Conservation (phyloP, 495 filamentous ascomycete genomes). For the Aspergillus sparsus region DNA sequence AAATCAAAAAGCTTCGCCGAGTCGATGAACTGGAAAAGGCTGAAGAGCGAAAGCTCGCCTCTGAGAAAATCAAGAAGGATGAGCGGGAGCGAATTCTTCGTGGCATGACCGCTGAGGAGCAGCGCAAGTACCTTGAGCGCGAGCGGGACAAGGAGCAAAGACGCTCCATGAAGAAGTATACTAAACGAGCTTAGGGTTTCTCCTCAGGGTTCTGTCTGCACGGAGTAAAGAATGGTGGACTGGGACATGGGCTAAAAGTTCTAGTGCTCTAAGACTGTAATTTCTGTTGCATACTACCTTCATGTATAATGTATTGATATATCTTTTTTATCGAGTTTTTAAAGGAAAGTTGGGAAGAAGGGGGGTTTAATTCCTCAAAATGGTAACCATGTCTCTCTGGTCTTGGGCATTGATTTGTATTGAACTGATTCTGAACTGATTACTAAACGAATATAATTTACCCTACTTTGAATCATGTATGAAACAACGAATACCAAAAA, state of each 20-base stretch:
- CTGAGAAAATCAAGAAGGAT: slow-evolving; percentile 86
- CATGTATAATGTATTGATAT: slow-evolving; percentile 34
- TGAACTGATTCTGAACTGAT: neutral
- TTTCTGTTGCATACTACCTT: slow-evolving; percentile 25
- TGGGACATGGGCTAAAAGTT: slow-evolving; percentile 13
- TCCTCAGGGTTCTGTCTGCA: neutral
- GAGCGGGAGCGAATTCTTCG: slow-evolving; percentile 85
- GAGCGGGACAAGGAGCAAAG: slow-evolving; percentile 82
- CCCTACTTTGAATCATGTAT: neutral
- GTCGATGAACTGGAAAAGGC: slow-evolving; percentile 88
- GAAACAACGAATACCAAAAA: too few species aligned
- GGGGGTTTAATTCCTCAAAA: too few species aligned
- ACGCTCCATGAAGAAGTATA: slow-evolving; percentile 71
- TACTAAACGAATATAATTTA: neutral
- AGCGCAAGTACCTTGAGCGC: slow-evolving; percentile 91
- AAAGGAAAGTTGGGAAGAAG: neutral
- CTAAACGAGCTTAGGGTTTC: slow-evolving; percentile 41
- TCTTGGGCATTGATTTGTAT: too few species aligned
- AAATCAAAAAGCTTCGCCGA: slow-evolving; percentile 75
- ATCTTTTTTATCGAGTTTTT: slow-evolving; percentile 2
- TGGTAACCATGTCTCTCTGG: too few species aligned
- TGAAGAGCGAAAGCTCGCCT: slow-evolving; percentile 76
- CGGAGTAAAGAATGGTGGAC: slow-evolving; percentile 1
- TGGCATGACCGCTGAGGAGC: slow-evolving; percentile 84
- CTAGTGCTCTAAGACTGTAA: slow-evolving; percentile 17